Base-by-base conservation (phyloP, 129 eudicot genomes). In the Escallonia herrerae region DNA sequence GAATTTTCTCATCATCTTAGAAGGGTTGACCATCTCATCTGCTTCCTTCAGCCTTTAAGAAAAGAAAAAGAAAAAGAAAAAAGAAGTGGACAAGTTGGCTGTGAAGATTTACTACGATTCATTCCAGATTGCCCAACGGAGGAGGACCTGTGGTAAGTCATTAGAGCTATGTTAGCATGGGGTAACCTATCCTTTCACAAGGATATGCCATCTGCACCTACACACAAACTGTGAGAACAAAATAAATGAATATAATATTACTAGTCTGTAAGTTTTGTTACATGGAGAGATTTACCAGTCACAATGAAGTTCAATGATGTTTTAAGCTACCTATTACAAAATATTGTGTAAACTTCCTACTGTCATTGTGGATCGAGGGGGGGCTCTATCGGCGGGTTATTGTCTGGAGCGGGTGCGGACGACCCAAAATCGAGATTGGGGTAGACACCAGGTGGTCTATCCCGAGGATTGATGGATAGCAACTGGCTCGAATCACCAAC, bases 401-500 rank as follows among this genome's bases (percentile, higher is more conserved):
- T 56, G 22, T 2, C 8, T 40, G 77, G 67, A 0, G 73, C 72
- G 12, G 84, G 73, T 41, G 81, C 65, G 11, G 84, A 73, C 39
- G 90, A 76, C 47, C 91, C 72, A 45, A 87, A 82, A 67, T 85
- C 83, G 4, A 78, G 84, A 76, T 66, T 80, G 7, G 95, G 90
- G 57, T 67, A 76, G 12, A 84, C 82, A 8, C 97, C 96, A 0
- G 90, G 97, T 1, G 97, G 95, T 69, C 86, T 82, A 56, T 87
- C 94, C 8, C 68, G 94, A 8, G 97, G 94, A 63, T 79, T 65
- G 72, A 84, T 90, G 3, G 95, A 87, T 45, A 87, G 73, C 73
- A 91, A 52, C 67, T 91, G 97, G 62, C 68, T 80, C 13, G 97
- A 91, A 80, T 91, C 96, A 40, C 97, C 96, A 42, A 91, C 84